Conservation (phyloP, 1,139 yeast genomes). For the Yamadazyma dendronema region DNA sequence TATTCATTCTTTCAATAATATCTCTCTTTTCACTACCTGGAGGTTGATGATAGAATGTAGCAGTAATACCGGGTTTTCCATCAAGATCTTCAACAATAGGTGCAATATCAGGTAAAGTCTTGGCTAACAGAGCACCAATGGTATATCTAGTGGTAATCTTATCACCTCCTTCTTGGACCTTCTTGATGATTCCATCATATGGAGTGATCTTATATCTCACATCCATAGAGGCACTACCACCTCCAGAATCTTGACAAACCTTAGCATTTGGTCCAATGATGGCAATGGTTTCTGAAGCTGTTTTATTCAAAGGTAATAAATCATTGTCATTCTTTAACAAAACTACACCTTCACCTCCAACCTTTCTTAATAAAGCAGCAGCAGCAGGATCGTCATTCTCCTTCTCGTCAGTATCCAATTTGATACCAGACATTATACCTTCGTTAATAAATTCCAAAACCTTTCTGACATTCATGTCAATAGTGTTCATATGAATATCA, state of each 20-base stretch:
- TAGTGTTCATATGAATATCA: constrained; percentile 27
- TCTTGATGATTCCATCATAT: constrained; percentile 29
- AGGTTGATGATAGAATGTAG: constrained; percentile 36
- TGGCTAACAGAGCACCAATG: constrained; percentile 33
- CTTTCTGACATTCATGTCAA: constrained; percentile 45
- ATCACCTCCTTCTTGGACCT: constrained; percentile 24
- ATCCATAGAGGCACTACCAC: constrained; percentile 36
- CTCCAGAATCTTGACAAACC: constrained; percentile 33
- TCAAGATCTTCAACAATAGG: constrained; percentile 16
- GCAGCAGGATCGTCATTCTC: constrained; percentile 47
- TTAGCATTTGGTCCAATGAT: constrained; percentile 40
- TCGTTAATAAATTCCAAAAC: constrained; percentile 48
- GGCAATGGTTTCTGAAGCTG: constrained; percentile 27
- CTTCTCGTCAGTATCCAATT: constrained; percentile 37
- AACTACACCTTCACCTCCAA: constrained; percentile 53
- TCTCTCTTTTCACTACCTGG: constrained; percentile 34
- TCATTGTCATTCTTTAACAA: constrained; percentile 49
- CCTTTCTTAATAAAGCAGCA: constrained; percentile 37
- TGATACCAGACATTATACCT: constrained; percentile 41
- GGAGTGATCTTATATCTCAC: constrained; percentile 33
- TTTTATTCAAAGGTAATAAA: constrained; percentile 39
- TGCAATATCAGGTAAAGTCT: constrained; percentile 30
- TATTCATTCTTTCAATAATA: constrained; percentile 32
- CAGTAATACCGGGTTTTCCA: constrained; percentile 42
- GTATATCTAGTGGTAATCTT: constrained; percentile 21